Evolutionary conservation across 768 basidiomycete species (phyloP), one percentile per base, ranked within the genome.

Genomic region (Collybia nuda): DNA sequence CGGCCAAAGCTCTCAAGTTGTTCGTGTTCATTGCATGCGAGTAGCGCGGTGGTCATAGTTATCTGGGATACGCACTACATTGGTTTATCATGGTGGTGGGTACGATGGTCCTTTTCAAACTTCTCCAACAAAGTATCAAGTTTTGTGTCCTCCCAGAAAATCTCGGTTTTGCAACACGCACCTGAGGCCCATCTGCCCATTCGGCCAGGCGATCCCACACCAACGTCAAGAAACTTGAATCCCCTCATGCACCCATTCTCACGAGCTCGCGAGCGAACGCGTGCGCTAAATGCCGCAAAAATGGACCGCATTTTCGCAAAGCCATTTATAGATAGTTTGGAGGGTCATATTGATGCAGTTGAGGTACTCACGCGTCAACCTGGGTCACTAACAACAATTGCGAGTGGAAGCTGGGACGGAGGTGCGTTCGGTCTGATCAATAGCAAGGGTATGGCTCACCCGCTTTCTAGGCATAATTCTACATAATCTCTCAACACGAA

Each of bases 221-320:
- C 95, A 0, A 84, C 85, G 2, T 90, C 90, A 6, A 80, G 97
- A 46, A 99, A 99, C 69, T 81, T 98, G 39, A 86, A 98, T 64
- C 94, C 96, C 0, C 74, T 93, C n/a, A 85, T 93, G 69, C 97
- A 99, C 62, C 97, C 97, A 2, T 98, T 99, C 66, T 79, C 94
- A 0, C 86, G 89, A 18, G 89, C 93, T 4, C 75, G 97, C 45
- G 97, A 99, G 72, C 90, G 96, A 29, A 94, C 84, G 17, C 85
- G 97, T 51, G 97, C 97, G 2, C 66, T 98, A 40, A 96, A 94
- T 55, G 97, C 97, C 2, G 89, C 88, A 12, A 99, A 99, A 73
- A 90, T 99, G 79, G 96, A 98, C 45, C 77, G 91, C 51, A 92
- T 99, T 72, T 98, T 98, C 63, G 86, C 97, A n/a, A 98, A 97